Evolutionary conservation across 352 stramenopile species (phyloP), one percentile per base, ranked within the genome.

Genomic region (Blastocystis sp.): DNA sequence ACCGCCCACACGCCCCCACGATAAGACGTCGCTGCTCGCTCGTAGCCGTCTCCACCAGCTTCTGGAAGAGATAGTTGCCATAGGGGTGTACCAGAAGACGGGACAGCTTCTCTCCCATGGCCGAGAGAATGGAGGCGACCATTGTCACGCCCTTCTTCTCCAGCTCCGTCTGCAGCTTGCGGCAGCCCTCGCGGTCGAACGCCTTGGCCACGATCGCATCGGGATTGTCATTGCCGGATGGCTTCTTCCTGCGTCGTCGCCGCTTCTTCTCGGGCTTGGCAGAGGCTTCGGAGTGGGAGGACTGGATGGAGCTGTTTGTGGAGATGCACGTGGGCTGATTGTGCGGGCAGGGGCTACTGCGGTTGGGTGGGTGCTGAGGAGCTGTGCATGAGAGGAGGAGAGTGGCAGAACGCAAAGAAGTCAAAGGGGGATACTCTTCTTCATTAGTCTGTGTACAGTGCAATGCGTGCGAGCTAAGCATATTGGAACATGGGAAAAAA

Each of bases 51-150:
- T 98, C 96, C 41, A 98, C 90, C 48, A 99, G 94, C 91, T 98
- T 98, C 91, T 99, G 96, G 90, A 99, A 98, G 9, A 99, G 90
- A 88, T 99, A 99, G 89, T 98, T 99, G 7, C 96, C 96, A 90
- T 67, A 84, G 14, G 45, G 74, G 45, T 84, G 28, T 19, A 45
- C 69, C 60, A 84, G 34, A 9, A 84, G n/a, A 41, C 43, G 38
- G 11, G 34, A 14, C 23, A 84, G 34, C 38, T 53, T 21, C 21
- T 84, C 74, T 7, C 56, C 53, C 17, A 84, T 43, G 23, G 52
- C 74, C 11, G 23, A 14, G 45, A 69, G 53, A 14, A 84, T 34
- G 2, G 21, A 10, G 45, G 28, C 74, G 0, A 84, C 74, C 60
- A 67, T 23, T 21, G 74, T 59, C 2, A 45, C 34, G 9, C 74